Percentiles rank a stretch among this genome's conserved stretches.
phyloP scores from a whole-genome alignment of 371 early-diverging fungal genomes.

The Circinella umbellata region DNA sequence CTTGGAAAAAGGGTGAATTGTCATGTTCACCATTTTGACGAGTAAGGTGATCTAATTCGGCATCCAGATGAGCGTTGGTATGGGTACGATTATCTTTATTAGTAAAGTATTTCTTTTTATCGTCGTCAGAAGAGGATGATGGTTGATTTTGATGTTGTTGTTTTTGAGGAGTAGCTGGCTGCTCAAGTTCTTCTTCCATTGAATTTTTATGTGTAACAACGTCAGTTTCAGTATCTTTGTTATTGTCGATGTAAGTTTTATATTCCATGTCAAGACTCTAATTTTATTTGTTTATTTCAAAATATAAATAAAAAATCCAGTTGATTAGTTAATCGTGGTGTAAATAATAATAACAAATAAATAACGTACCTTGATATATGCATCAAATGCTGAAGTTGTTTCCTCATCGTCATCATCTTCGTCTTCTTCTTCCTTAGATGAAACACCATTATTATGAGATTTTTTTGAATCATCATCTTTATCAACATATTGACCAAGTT shows the following conservation, averaged over 20 bases:
- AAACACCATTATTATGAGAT: neutral
- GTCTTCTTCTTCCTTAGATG: neutral
- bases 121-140: neutral
- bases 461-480: constrained; percentile 7
- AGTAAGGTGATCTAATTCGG: constrained; percentile 22
- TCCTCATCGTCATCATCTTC: too few species aligned
- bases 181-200: neutral
- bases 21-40: constrained; percentile 8
- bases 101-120: constrained; percentile 11
- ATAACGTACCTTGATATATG: constrained; percentile 7
- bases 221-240: constrained; percentile 23
- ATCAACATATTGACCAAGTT: constrained; percentile 10
- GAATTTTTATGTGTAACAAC: constrained; percentile 41
- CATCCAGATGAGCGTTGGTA: constrained; percentile 7
- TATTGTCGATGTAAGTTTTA: constrained; percentile 33
- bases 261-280: constrained; percentile 23
- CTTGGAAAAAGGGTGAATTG: constrained; percentile 8
- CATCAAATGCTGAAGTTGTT: neutral
- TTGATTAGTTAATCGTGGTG: too few species aligned
- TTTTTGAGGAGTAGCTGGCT: neutral
- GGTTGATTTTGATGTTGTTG: neutral
- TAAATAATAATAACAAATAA: too few species aligned
- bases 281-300: neutral
- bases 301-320: too few species aligned
- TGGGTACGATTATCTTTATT: constrained; percentile 16